Base-by-base conservation (phyloP, 192 early-diverging fungal genomes). In the Podila verticillata region DNA sequence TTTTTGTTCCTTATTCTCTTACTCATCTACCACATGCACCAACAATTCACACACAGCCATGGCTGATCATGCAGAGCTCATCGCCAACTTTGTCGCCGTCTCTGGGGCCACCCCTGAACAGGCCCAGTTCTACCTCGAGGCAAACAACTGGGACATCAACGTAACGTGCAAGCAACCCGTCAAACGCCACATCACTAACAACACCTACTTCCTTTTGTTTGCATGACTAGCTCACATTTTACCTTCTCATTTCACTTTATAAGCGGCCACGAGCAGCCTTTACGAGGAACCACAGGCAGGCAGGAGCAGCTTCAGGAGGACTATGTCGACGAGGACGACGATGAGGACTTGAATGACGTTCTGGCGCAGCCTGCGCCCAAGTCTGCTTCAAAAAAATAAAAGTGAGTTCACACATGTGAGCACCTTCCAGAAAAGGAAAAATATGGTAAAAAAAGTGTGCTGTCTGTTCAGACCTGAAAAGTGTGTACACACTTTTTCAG, bases 111-210 rank as follows among this genome's bases (percentile, higher is more conserved):
- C 85, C 10, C 85, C 84, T n/a, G 81, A 87, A 32, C 85, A 90
- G 79, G 93, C 93, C 15, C 74, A 84, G 31, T 94, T 94, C 77
- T 94, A 88, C 62, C 84, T 94, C 10, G 92, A 93, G 74, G 91
- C 89, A 22, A 89, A 87, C 83, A 90, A 92, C 61, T 94, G 94
- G 94, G 87, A 96, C 83, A 61, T 96, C 32, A 85, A 92, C 61
- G 91, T 92, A 89, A 65, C 31, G 34, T 30, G 36, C 12, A 48
- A n/a, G n/a, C 28, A 22, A 59, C 0, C 49, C n/a, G 7, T 4
- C n/a, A n/a, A n/a, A n/a, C n/a, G n/a, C n/a, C n/a, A n/a, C n/a
- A n/a, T n/a, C n/a, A n/a, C n/a, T n/a, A n/a, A n/a, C n/a, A n/a
- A n/a, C n/a, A n/a, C n/a, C n/a, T n/a, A n/a, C n/a, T n/a, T n/a